A percentile compares a stretch with the other conserved stretches of the same genome.
Conservation (phyloP, 495 filamentous ascomycete species). For the Tetracladium marchalianum region DNA sequence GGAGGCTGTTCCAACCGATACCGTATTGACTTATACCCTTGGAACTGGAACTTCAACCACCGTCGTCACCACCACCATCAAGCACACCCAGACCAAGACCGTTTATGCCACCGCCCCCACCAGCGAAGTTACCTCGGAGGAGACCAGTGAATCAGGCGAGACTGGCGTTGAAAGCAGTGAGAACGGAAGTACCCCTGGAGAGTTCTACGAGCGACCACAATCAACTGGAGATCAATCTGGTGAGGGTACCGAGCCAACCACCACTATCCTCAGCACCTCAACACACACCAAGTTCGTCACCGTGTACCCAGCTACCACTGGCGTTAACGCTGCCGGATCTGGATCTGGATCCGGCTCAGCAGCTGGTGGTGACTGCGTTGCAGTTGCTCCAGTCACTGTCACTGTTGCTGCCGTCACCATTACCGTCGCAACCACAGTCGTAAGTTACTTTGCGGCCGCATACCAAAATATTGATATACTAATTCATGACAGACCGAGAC, state of each 20-base stretch:
- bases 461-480: slow-evolving; percentile 6
- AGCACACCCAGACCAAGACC: slow-evolving; percentile 30
- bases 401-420: slow-evolving; percentile 27
- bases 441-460: slow-evolving; percentile 19
- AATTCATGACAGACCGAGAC: slow-evolving; percentile 13
- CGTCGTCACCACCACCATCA: slow-evolving; percentile 47
- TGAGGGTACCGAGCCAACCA: slow-evolving; percentile 10
- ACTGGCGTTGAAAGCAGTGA: not conserved
- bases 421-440: slow-evolving; percentile 28
- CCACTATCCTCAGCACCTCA: slow-evolving; percentile 13
- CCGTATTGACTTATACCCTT: slow-evolving; percentile 25
- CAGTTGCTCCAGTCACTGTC: slow-evolving; percentile 22
- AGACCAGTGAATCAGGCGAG: too few relatives aligned
- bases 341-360: slow-evolving; percentile 4
- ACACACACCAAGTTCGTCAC: slow-evolving; percentile 21
- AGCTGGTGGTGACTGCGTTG: slow-evolving; percentile 1
- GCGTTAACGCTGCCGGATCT: slow-evolving; percentile 14
- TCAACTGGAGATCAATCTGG: not conserved
- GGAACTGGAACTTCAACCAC: slow-evolving; percentile 42
- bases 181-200: not conserved
- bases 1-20: not conserved
- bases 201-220: too few relatives aligned
- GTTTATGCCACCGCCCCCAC: slow-evolving; percentile 11
- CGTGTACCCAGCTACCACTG: slow-evolving; percentile 11
- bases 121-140: not conserved